Conservation (phyloP, 345 rosid species). For the Eucalyptus pumila region DNA sequence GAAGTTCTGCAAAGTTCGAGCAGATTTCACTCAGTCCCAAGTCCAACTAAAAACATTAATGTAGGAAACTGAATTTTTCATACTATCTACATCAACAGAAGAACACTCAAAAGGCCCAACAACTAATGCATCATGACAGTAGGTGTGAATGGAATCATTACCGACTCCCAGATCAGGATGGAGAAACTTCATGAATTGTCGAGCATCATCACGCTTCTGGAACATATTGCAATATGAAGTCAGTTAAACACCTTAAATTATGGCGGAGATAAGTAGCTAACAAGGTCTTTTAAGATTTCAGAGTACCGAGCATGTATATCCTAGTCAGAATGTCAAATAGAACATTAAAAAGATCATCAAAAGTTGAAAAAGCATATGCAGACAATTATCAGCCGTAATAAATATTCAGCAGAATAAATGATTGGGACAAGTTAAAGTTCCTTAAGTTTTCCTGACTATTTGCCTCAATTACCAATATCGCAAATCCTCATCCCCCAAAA, state of each 20-base stretch:
- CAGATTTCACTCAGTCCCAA: neutral
- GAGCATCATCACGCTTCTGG: conserved; percentile 93
- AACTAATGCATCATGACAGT: neutral
- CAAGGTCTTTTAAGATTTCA: neutral
- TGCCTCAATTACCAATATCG: neutral
- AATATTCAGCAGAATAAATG: neutral
- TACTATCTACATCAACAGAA: neutral
- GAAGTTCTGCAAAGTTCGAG: conserved; percentile 58
- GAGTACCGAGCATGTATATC: neutral
- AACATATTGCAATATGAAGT: neutral
- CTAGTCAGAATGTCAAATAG: neutral
- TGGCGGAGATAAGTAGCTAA: neutral
- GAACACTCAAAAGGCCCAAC: neutral
- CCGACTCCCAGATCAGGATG: conserved; percentile 97
- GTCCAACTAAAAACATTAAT: neutral
- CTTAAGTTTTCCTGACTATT: neutral
- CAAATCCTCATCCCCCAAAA: neutral
- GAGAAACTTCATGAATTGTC: conserved; percentile 97
- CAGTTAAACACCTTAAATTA: neutral
- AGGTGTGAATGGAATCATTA: conserved; percentile 14
- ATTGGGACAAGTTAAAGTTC: neutral
- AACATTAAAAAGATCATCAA: neutral
- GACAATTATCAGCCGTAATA: neutral
- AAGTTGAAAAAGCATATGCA: neutral
- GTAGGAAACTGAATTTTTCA: neutral